Percentiles rank a stretch among this genome's conserved stretches.
phyloP scores from a whole-genome alignment of 2,329 filamentous ascomycete genomes.

The Ilyonectria robusta region DNA sequence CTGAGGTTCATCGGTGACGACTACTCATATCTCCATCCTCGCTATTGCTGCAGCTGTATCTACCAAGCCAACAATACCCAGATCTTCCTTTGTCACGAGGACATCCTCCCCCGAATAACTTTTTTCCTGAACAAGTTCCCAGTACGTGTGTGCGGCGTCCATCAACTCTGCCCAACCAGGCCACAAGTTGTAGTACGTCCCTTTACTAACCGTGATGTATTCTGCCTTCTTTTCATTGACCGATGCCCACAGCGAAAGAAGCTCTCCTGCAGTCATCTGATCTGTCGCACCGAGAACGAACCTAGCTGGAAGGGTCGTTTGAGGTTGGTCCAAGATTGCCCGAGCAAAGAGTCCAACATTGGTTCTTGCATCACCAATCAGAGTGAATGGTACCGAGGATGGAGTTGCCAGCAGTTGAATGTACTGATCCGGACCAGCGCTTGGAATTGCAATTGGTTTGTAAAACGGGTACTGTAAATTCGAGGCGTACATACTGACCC shows the following conservation, averaged over 20 bases:
- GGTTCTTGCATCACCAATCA: slow-evolving; percentile 49
- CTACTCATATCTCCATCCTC: slow-evolving; percentile 2
- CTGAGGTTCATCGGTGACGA: not conserved
- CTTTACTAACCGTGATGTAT: slow-evolving; percentile 45
- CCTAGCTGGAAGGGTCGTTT: slow-evolving; percentile 45
- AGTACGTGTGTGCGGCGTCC: slow-evolving; percentile 47
- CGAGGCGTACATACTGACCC: slow-evolving; percentile 52
- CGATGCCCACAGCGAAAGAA: slow-evolving; percentile 50
- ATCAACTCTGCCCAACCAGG: slow-evolving; percentile 49
- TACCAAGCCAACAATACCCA: slow-evolving; percentile 42
- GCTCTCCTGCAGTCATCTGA: slow-evolving; percentile 41
- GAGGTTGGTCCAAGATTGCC: slow-evolving; percentile 50
- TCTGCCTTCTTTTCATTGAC: slow-evolving; percentile 43
- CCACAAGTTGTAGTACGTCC: slow-evolving; percentile 50
- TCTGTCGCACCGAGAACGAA: slow-evolving; percentile 50
- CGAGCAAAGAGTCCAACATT: slow-evolving; percentile 53
- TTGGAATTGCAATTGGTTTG: slow-evolving; percentile 29
- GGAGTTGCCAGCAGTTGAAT: slow-evolving; percentile 48
- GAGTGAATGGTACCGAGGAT: slow-evolving; percentile 45
- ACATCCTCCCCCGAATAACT: slow-evolving; percentile 42
- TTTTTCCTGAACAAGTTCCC: slow-evolving; percentile 43
- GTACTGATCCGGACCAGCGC: slow-evolving; percentile 38
- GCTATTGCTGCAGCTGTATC: slow-evolving; percentile 26
- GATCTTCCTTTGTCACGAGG: slow-evolving; percentile 43
- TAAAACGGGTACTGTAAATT: slow-evolving; percentile 47